Percentiles rank a stretch among this genome's conserved stretches.
Evolutionary conservation across 352 stramenopile genomes (phyloP).

Genomic region (Phytopythium ostracodes): DNA sequence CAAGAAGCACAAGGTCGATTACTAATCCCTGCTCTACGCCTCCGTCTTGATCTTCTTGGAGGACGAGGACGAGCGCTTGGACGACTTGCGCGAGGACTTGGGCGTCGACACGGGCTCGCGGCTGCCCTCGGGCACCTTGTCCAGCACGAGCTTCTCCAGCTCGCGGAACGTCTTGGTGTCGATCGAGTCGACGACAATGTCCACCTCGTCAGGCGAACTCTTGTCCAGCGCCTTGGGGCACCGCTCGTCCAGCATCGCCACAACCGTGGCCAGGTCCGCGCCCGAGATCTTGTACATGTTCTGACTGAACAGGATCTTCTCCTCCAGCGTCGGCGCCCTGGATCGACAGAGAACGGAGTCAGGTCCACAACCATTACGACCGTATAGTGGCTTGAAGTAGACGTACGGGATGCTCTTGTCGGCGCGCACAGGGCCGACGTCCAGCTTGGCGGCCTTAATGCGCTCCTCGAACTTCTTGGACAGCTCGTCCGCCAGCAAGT

Average conservation of each 20-base stretch:
- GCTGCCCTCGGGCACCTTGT: constrained; percentile 66
- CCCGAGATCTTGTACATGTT: constrained; percentile 86
- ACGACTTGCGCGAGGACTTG: constrained; percentile 54
- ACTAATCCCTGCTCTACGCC: constrained; percentile 11
- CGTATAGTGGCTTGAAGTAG: background rate
- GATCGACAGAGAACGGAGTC: constrained; percentile 7
- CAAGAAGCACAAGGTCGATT: background rate
- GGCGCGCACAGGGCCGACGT: constrained; percentile 56
- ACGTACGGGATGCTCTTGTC: constrained; percentile 71
- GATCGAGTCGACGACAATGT: constrained; percentile 87
- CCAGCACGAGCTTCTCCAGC: constrained; percentile 73
- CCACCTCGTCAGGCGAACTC: constrained; percentile 82
- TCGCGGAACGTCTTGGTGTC: constrained; percentile 88
- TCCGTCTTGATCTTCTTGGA: constrained; percentile 65
- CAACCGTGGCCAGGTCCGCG: constrained; percentile 69
- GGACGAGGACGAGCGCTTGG: constrained; percentile 35
- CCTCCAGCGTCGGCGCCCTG: constrained; percentile 72
- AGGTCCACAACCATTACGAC: constrained; percentile 4
- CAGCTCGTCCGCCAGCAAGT: constrained; percentile 78
- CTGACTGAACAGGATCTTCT: constrained; percentile 85
- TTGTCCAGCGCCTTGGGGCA: constrained; percentile 85
- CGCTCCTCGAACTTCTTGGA: constrained; percentile 88
- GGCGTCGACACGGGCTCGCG: constrained; percentile 57
- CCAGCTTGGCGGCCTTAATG: constrained; percentile 78
- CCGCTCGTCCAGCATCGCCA: constrained; percentile 81